Percentiles rank a stretch among this genome's conserved stretches.
These are phyloP conservation scores for Brassica napus DNA, from an alignment of 345 rosid genomes.

Conservation along the genomic window DNA sequence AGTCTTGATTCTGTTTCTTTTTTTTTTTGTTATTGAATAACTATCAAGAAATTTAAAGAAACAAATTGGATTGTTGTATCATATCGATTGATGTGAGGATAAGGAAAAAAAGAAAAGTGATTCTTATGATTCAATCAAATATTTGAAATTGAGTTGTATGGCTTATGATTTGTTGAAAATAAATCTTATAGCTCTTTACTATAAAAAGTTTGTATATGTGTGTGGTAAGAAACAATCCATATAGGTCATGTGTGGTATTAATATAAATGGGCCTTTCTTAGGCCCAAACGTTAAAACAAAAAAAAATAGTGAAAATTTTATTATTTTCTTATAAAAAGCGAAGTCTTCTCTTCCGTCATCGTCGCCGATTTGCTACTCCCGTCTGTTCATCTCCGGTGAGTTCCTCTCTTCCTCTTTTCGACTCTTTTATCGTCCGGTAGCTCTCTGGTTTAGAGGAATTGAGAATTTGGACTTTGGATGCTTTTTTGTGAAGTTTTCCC, in stretches of 20 bases:
- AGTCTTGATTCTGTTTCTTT: constrained; percentile 38
- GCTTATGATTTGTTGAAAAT: not conserved
- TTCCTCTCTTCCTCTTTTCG: not conserved
- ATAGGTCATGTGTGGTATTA: not conserved
- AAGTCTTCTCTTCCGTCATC: not conserved
- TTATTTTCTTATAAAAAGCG: not conserved
- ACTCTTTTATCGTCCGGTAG: not conserved
- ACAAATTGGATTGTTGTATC: constrained; percentile 18
- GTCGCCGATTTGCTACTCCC: not conserved
- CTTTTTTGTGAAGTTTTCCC: not conserved
- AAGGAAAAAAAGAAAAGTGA: constrained; percentile 1
- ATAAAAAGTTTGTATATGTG: not conserved
- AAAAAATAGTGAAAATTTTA: not conserved
- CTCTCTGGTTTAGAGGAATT: not conserved
- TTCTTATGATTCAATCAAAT: constrained; percentile 1
- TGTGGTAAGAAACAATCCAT: not conserved
- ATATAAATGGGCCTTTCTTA: not conserved
- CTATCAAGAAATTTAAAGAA: not conserved
- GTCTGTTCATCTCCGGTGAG: not conserved
- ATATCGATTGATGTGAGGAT: constrained; percentile 2
- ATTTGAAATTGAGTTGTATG: constrained; percentile 3
- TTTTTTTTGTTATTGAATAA: not conserved
- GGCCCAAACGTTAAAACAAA: not conserved
- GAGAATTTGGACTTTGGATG: not conserved
- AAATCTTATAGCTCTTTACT: not conserved